A percentile compares a stretch with the other conserved stretches of the same genome.
phyloP scores from a whole-genome alignment of 177 flowering plant species.

The Telopea speciosissima region DNA sequence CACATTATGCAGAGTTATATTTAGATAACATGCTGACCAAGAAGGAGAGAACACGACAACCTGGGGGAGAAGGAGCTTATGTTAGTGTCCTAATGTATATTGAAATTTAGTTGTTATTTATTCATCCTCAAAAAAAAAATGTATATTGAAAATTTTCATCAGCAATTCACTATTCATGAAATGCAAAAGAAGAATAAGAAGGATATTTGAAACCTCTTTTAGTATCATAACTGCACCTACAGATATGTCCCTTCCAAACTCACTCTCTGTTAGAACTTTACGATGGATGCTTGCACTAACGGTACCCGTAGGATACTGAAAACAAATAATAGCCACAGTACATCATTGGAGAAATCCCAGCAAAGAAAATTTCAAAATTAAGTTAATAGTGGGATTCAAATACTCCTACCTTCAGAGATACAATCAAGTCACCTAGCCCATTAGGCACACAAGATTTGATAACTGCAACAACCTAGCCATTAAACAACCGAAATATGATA shows the following conservation, averaged over 20 bases:
- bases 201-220: slow-evolving; percentile 37
- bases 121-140: no score
- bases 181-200: not conserved
- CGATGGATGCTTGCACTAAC: slow-evolving; percentile 61
- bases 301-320: slow-evolving; percentile 73
- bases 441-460: slow-evolving; percentile 56
- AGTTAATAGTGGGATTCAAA: not conserved
- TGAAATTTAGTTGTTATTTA: no score
- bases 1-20: slow-evolving; percentile 52
- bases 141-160: not conserved
- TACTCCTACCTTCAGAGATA: slow-evolving; percentile 56
- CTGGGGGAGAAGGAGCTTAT: slow-evolving; percentile 24
- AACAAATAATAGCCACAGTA: slow-evolving; percentile 7
- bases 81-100: not conserved
- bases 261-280: slow-evolving; percentile 43
- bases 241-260: slow-evolving; percentile 39
- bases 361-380: not conserved
- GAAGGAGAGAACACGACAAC: slow-evolving; percentile 59
- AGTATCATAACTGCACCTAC: slow-evolving; percentile 65
- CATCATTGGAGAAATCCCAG: not conserved
- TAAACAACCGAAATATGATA: not conserved
- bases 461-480: slow-evolving; percentile 56
- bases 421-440: slow-evolving; percentile 63
- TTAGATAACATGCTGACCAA: slow-evolving; percentile 45
- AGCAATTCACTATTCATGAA: not conserved